A percentile compares a stretch with the other conserved stretches of the same genome.
Evolutionary conservation across 2,329 filamentous ascomycete genomes (phyloP).

Genomic region (Nothophaeocryptopus gaeumannii): DNA sequence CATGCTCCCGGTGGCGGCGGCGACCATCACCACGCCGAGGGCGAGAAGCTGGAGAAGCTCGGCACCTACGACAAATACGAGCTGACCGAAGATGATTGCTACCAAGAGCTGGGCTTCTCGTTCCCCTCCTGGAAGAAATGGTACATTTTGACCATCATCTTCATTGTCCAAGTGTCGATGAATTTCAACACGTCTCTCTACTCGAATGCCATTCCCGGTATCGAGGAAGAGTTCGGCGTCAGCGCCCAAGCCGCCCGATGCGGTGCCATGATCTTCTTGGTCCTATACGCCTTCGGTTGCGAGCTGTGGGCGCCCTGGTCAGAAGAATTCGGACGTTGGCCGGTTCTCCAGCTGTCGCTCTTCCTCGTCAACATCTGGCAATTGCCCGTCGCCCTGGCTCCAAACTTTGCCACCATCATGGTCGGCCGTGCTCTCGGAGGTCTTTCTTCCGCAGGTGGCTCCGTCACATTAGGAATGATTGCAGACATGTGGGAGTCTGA

Average conservation of each 20-base stretch:
- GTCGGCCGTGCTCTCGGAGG: slow-evolving; percentile 53
- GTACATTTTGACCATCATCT: slow-evolving; percentile 51
- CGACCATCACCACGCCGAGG: slow-evolving; percentile 10
- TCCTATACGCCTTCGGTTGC: slow-evolving; percentile 52
- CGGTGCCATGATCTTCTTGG: slow-evolving; percentile 51
- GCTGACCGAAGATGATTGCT: slow-evolving; percentile 31
- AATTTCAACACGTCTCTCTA: slow-evolving; percentile 59
- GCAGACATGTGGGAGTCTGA: slow-evolving; percentile 63
- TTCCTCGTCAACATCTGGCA: slow-evolving; percentile 57
- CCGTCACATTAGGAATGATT: slow-evolving; percentile 64
- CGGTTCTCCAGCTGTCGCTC: slow-evolving; percentile 51
- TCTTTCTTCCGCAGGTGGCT: slow-evolving; percentile 62
- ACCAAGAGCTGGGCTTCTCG: slow-evolving; percentile 44
- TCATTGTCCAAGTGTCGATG: slow-evolving; percentile 55
- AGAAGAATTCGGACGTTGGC: slow-evolving; percentile 53
- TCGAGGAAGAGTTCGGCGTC: slow-evolving; percentile 47
- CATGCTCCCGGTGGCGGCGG: slow-evolving; percentile 4
- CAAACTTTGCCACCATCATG: slow-evolving; percentile 47
- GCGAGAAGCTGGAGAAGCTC: slow-evolving; percentile 29
- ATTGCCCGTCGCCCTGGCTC: slow-evolving; percentile 47
- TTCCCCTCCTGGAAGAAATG: slow-evolving; percentile 51
- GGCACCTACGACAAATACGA: slow-evolving; percentile 46
- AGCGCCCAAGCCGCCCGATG: slow-evolving; percentile 48
- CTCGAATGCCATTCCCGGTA: slow-evolving; percentile 50
- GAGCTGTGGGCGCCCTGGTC: slow-evolving; percentile 55